Conservation (phyloP, 1,284 basidiomycete species). For the Cryptococcus neoformans region DNA sequence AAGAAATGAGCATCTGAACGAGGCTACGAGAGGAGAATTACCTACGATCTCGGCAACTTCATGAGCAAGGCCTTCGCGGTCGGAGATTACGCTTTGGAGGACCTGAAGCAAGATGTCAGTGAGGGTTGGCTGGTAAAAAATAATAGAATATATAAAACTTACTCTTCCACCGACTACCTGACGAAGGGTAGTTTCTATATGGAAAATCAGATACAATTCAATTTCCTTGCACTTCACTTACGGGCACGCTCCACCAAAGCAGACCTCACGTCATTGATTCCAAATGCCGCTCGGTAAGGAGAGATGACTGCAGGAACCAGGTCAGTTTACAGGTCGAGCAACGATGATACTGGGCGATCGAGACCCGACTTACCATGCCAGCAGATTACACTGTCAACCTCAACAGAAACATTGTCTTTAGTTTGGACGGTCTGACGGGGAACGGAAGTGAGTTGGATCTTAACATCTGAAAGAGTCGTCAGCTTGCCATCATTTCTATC, state of each 20-base stretch:
- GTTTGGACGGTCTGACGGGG: conserved; percentile 71
- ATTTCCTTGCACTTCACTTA: conserved; percentile 16
- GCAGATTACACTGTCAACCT: conserved; percentile 44
- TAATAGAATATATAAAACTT: not conserved
- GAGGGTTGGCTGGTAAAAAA: too few species aligned
- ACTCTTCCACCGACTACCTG: conserved; percentile 86
- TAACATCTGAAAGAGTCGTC: conserved; percentile 63
- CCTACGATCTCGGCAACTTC: conserved; percentile 92
- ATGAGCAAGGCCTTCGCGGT: conserved; percentile 92
- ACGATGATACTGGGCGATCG: conserved; percentile 1
- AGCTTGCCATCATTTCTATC: not conserved
- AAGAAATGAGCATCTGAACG: not conserved
- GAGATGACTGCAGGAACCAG: conserved; percentile 51
- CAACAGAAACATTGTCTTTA: conserved; percentile 64
- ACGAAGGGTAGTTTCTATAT: conserved; percentile 75
- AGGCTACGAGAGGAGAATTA: not conserved
- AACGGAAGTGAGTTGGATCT: conserved; percentile 86
- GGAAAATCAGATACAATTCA: not conserved
- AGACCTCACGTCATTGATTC: conserved; percentile 80
- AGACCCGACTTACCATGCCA: conserved; percentile 46
- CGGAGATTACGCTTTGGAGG: conserved; percentile 57
- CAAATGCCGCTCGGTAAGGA: conserved; percentile 84
- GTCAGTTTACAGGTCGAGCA: not conserved
- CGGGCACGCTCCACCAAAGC: conserved; percentile 87
- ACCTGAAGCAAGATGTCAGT: conserved; percentile 5